Conservation (phyloP, 73 alveolate genomes). For the Paramecium tetraurelia region DNA sequence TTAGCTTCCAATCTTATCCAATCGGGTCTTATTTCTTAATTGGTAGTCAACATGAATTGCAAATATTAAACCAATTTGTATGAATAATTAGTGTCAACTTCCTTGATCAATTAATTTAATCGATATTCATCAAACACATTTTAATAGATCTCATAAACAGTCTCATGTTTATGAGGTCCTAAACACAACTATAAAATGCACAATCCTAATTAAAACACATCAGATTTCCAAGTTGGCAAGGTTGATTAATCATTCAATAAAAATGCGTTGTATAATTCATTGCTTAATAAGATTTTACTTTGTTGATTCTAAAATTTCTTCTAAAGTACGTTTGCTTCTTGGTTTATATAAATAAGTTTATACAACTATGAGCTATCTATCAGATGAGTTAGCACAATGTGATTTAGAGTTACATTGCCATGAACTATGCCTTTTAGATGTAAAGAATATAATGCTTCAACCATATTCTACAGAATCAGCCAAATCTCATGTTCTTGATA, state of each 20-base stretch:
- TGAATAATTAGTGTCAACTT: neutral
- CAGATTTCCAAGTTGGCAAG: conserved; percentile 4
- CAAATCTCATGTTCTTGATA: conserved; percentile 8
- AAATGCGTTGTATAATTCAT: neutral
- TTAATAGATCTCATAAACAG: neutral
- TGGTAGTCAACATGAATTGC: neutral
- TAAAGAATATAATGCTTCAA: conserved; percentile 22
- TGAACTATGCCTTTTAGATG: conserved; percentile 39
- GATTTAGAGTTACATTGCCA: conserved; percentile 25
- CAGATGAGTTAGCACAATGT: neutral
- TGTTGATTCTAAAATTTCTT: neutral
- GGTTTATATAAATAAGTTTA: neutral
- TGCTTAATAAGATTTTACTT: neutral
- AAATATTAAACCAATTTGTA: neutral
- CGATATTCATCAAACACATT: neutral
- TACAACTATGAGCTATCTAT: neutral
- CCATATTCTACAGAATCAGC: neutral
- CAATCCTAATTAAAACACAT: conserved; percentile 34
- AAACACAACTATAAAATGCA: neutral
- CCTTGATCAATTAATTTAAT: neutral
- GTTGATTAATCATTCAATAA: neutral
- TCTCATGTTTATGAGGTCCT: conserved; percentile 29
- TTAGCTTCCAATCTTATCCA: neutral
- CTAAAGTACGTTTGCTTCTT: neutral
- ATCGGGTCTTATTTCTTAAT: conserved; percentile 11